These are phyloP conservation scores for Pyricularia pennisetigena DNA, from an alignment of 2,329 filamentous ascomycete species.

Conservation along the genomic window DNA sequence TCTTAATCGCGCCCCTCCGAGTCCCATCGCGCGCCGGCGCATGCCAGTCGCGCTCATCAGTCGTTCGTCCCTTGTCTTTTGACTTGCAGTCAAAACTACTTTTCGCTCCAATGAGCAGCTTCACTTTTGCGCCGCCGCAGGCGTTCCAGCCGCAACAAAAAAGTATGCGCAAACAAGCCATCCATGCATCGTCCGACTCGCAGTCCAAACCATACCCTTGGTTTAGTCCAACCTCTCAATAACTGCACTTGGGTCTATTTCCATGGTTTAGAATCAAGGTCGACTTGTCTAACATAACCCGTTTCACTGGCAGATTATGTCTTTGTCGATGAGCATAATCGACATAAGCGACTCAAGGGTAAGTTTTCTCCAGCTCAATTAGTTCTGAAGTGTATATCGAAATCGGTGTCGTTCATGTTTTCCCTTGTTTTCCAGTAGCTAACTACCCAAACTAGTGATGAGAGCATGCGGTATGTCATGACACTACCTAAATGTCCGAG, in stretches of 20 bases:
- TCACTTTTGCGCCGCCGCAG: conserved; percentile 58
- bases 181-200: background rate
- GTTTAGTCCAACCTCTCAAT: conserved; percentile 12
- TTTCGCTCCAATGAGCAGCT: conserved; percentile 57
- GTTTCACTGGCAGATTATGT: conserved; percentile 66
- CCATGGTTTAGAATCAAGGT: background rate
- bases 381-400: conserved; percentile 4
- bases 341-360: conserved; percentile 95
- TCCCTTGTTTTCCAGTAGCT: background rate
- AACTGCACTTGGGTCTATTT: background rate
- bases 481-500: background rate
- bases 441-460: conserved; percentile 57
- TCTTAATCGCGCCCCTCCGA: background rate
- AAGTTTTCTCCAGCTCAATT: conserved; percentile 16
- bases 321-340: conserved; percentile 97
- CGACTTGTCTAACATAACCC: conserved; percentile 11
- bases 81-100: background rate
- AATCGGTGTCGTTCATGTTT: conserved; percentile 11
- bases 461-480: conserved; percentile 55
- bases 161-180: conserved; percentile 54
- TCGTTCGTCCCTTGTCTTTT: background rate
- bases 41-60: conserved; percentile 35
- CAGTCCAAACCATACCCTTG: conserved; percentile 6
- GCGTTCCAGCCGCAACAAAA: conserved; percentile 53
- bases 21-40: conserved; percentile 4